Conservation (phyloP, 768 basidiomycete genomes). For the Asterophora lycoperdoides region DNA sequence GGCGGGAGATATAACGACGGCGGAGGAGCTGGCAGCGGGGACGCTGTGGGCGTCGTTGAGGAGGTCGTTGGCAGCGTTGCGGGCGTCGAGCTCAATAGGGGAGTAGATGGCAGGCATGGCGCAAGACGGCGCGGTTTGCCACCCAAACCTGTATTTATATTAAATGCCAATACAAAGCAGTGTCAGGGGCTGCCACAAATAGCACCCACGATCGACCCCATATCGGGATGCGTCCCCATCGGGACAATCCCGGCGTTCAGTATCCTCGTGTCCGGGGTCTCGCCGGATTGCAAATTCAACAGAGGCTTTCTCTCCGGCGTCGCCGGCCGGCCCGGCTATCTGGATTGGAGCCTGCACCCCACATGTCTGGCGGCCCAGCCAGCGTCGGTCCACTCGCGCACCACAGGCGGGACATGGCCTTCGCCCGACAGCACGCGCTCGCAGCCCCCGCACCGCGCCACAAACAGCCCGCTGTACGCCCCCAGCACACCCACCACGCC, state of each 20-base stretch:
- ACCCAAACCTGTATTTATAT: conserved; percentile 13
- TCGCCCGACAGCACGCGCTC: conserved; percentile 64
- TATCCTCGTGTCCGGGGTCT: conserved; percentile 10
- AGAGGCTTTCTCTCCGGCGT: too few relatives aligned
- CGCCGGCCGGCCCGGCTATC: background rate
- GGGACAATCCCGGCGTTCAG: conserved; percentile 9
- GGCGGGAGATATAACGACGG: conserved; percentile 40
- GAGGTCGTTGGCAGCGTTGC: conserved; percentile 8
- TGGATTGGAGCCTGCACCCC: conserved; percentile 17
- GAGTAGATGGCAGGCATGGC: background rate
- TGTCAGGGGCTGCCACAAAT: conserved; percentile 10
- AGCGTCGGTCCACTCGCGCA: conserved; percentile 47
- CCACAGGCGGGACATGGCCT: conserved; percentile 70
- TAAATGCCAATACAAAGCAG: conserved; percentile 14
- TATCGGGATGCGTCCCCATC: conserved; percentile 4
- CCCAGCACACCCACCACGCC: conserved; percentile 46
- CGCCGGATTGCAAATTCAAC: too few relatives aligned
- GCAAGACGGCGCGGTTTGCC: background rate
- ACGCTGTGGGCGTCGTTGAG: background rate
- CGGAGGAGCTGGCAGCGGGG: background rate
- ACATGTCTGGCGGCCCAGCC: conserved; percentile 53
- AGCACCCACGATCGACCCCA: background rate
- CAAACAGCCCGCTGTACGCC: conserved; percentile 59
- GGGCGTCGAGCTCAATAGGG: conserved; percentile 6
- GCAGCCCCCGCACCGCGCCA: conserved; percentile 56